phyloP scores from a whole-genome alignment of 805 yeast species.

The Saturnispora hagleri region DNA sequence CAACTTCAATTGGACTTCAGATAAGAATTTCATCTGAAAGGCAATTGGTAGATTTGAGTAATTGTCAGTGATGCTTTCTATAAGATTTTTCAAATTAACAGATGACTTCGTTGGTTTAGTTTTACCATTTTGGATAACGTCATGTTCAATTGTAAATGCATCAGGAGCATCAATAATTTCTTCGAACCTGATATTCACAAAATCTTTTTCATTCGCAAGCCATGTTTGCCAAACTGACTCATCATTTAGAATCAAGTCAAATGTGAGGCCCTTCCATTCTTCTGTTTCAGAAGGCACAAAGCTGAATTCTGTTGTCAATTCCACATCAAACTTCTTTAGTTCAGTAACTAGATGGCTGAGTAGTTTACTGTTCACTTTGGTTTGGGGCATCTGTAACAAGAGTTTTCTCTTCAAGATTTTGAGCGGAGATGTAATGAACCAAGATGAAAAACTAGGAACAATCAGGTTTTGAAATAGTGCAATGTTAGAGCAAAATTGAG shows the following conservation, averaged over 20 bases:
- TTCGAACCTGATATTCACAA: constrained; percentile 42
- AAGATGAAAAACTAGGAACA: constrained; percentile 22
- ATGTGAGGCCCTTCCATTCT: constrained; percentile 23
- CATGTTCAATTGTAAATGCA: constrained; percentile 53
- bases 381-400: constrained; percentile 14
- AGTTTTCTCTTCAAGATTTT: constrained; percentile 40
- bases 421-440: constrained; percentile 39
- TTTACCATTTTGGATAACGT: constrained; percentile 32
- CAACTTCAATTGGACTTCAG: constrained; percentile 48
- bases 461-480: constrained; percentile 5
- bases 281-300: constrained; percentile 21
- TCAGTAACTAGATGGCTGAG: constrained; percentile 53
- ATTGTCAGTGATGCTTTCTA: constrained; percentile 48
- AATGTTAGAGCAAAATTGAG: constrained; percentile 14
- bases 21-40: constrained; percentile 46
- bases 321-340: constrained; percentile 47
- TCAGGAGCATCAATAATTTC: constrained; percentile 40
- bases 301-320: constrained; percentile 31
- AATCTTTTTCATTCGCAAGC: constrained; percentile 44
- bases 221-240: constrained; percentile 33
- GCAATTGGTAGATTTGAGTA: constrained; percentile 43
- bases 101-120: constrained; percentile 61
- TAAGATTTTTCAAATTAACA: constrained; percentile 43
- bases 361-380: constrained; percentile 32
- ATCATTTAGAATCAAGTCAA: constrained; percentile 22